Evolutionary conservation across 148 eudicot genomes (phyloP), one percentile per base, ranked within the genome.

Genomic region (Diospyros kaki): DNA sequence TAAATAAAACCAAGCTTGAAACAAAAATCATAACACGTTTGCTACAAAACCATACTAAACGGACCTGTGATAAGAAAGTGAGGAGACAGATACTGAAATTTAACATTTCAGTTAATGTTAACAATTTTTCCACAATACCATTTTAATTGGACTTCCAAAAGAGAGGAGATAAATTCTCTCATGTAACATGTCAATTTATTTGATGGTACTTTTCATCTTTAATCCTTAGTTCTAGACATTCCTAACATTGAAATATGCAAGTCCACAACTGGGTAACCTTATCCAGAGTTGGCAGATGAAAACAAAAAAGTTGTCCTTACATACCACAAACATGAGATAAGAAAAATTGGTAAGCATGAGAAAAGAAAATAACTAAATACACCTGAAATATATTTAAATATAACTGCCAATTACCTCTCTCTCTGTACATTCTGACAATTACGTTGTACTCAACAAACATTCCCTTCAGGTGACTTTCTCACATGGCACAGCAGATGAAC

Each of bases 341-440:
- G 2, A 28, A 66, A 66, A 43, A 66, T 1, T 45, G 48, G 11
- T 43, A 14, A 45, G 6, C 51, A 43, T 28, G 5, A 58, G 73
- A 28, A 28, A 28, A 28, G 28, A 28, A 28, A 28, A 28, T 28
- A 28, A 28, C 28, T 28, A 28, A 28, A 28, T 28, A 28, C 28
- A 28, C 28, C 28, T 28, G 28, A 28, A 28, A 28, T 28, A 28
- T 28, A 28, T 28, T 28, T 28, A 28, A 28, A 77, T 58, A 79
- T 28, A 62, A 60, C 76, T 77, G 66, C 71, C 77, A 80, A 71
- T 80, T 67, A 80, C 81, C 83, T 77, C 79, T 58, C 83, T 77
- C 79, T 58, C 83, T 86, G 86, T 86, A 89, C 90, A 85, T 73
- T 85, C 85, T 74, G 81, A 77, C 66, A 75, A 82, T 77, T 74